A percentile compares a stretch with the other conserved stretches of the same genome.
phyloP scores from a whole-genome alignment of 768 basidiomycete species.

The Candolleomyces eurysporus region DNA sequence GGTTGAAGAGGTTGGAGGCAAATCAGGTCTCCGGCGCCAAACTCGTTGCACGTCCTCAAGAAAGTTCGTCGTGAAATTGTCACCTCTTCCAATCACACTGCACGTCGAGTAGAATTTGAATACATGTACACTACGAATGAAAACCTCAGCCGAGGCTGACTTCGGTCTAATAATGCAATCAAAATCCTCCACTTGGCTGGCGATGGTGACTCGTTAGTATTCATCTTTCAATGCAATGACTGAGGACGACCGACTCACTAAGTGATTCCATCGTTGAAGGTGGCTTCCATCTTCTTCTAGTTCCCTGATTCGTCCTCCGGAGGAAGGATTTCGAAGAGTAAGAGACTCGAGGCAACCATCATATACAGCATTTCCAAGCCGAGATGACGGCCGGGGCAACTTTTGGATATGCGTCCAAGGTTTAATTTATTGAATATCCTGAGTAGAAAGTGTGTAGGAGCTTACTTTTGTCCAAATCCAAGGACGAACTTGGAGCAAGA shows the following conservation, averaged over 20 bases:
- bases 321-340: conserved; percentile 16
- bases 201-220: too few relatives aligned
- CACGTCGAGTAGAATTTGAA: too few relatives aligned
- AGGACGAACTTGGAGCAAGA: conserved; percentile 25
- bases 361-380: conserved; percentile 13
- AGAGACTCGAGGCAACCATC: conserved; percentile 13
- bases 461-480: conserved; percentile 14
- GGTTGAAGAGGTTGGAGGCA: conserved; percentile 36
- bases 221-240: too few relatives aligned
- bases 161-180: too few relatives aligned
- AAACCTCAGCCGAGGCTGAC: too few relatives aligned
- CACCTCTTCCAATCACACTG: too few relatives aligned
- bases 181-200: too few relatives aligned
- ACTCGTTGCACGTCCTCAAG: conserved; percentile 41
- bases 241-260: too few relatives aligned
- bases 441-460: neutral
- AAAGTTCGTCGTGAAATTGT: conserved; percentile 15
- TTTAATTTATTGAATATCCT: too few relatives aligned
- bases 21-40: conserved; percentile 42
- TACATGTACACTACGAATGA: too few relatives aligned
- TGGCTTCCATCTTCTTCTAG: conserved; percentile 8
- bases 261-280: too few relatives aligned
- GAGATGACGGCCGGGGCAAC: conserved; percentile 20
- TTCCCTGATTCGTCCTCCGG: conserved; percentile 16
- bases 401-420: neutral